Evolutionary conservation across 257 asterid species (phyloP).

Genomic region (Penstemon davidsonii): DNA sequence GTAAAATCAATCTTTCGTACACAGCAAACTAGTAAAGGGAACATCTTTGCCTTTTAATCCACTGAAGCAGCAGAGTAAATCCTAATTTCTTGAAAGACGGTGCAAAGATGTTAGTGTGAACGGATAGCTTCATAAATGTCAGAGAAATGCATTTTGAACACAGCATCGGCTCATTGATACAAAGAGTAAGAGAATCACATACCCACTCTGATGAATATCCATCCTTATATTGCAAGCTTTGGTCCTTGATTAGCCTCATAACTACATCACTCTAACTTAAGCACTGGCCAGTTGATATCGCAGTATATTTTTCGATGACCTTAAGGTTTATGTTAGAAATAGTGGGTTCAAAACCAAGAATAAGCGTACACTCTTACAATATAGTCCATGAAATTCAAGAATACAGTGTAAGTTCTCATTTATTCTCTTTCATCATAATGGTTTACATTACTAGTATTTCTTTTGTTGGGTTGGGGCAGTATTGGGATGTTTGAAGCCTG

Average conservation of each 20-base stretch:
- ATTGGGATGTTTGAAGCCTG: too few species aligned
- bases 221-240: background rate
- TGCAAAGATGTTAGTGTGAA: background rate
- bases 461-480: too few species aligned
- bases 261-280: slow-evolving; percentile 1
- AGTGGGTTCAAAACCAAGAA: slow-evolving; percentile 7
- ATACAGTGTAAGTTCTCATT: background rate
- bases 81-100: background rate
- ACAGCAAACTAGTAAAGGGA: background rate
- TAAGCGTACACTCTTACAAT: background rate
- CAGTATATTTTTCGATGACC: too few species aligned
- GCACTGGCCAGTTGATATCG: background rate
- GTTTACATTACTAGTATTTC: background rate
- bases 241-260: slow-evolving; percentile 5
- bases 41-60: background rate
- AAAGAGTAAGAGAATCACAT: slow-evolving; percentile 6
- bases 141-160: slow-evolving; percentile 7
- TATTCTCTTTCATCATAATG: too few species aligned
- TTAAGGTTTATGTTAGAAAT: background rate
- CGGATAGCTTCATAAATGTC: background rate
- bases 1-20: background rate
- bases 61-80: too few species aligned
- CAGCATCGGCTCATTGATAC: slow-evolving; percentile 12
- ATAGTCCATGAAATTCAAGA: background rate
- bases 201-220: background rate